Base-by-base conservation (phyloP, 345 rosid species). In the Dimocarpus longan region DNA sequence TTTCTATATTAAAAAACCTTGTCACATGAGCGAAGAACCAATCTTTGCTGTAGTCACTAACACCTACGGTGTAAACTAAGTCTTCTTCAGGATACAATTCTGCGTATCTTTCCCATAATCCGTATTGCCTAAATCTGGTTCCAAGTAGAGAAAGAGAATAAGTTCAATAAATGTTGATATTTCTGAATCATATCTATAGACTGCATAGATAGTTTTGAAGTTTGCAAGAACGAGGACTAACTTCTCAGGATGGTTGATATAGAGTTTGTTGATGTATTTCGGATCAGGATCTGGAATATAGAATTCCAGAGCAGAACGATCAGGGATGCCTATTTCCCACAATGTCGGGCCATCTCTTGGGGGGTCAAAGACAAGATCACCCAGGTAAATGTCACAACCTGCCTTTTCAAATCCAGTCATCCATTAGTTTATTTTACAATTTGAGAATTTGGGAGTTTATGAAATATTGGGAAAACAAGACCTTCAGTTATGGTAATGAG, bases 291-390 rank as follows among this genome's bases (percentile, higher is more conserved):
- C 96, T 5, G 97, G 98, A 46, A 93, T 66, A 32, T 84, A 92
- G 80, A 91, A 95, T 68, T 91, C 93, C 11, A 89, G 88, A 0
- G 97, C 97, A 19, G 97, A 83, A 24, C 97, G 89, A 76, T 92
- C 90, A 6, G 98, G 97, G 56, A 85, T 66, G 13, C 98, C 99
- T 21, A 95, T 93, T 80, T 95, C 99, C 99, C 98, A 95, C 79
- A 93, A 22, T 0, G 98, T 95, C 0, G 98, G 96, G 2, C 99
- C 98, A 37, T 89, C 82, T 80, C 97, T 85, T 8, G 88, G 93
- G 37, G 98, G 97, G 43, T 90, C 85, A 76, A 82, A 90, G 0
- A 88, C 84, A 12, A 91, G 77, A 68, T 86, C 78, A 39, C 93
- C 91, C 82, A 88, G 11, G 50, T 90, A 87, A 18, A 90, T 87